These are phyloP conservation scores for Calocybe cyanea DNA, from an alignment of 768 basidiomycete genomes.

Conservation along the genomic window DNA sequence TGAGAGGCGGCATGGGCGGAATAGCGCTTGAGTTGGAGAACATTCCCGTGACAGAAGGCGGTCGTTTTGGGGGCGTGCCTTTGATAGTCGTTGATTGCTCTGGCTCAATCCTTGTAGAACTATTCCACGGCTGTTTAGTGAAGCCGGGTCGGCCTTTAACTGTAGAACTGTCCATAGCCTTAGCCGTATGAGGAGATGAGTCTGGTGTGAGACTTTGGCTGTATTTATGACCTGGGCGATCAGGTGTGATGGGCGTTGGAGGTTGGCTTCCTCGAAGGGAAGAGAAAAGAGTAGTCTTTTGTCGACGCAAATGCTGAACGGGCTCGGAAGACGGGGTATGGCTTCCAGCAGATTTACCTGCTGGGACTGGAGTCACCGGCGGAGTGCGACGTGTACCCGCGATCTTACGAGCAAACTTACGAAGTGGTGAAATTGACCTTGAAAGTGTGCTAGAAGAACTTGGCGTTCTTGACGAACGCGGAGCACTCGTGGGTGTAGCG, in stretches of 20 bases:
- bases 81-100: constrained; percentile 46
- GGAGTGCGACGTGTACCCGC: constrained; percentile 41
- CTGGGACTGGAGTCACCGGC: constrained; percentile 44
- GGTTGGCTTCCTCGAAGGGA: constrained; percentile 41
- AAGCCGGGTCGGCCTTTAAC: constrained; percentile 30
- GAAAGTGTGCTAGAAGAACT: constrained; percentile 58
- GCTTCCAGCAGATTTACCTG: constrained; percentile 35
- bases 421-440: constrained; percentile 75
- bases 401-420: constrained; percentile 71
- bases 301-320: constrained; percentile 42
- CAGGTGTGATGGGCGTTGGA: constrained; percentile 48
- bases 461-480: constrained; percentile 37
- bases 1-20: constrained; percentile 45
- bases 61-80: constrained; percentile 46
- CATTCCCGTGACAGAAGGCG: constrained; percentile 42
- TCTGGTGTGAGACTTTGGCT: constrained; percentile 71
- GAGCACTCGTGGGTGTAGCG: constrained; percentile 57
- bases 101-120: constrained; percentile 69
- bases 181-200: constrained; percentile 48
- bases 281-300: constrained; percentile 61
- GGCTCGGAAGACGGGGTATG: constrained; percentile 57
- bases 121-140: constrained; percentile 67
- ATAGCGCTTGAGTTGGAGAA: constrained; percentile 31
- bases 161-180: constrained; percentile 33
- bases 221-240: constrained; percentile 61